phyloP scores from a whole-genome alignment of 108 stramenopile genomes.

The Parmales sp. region DNA sequence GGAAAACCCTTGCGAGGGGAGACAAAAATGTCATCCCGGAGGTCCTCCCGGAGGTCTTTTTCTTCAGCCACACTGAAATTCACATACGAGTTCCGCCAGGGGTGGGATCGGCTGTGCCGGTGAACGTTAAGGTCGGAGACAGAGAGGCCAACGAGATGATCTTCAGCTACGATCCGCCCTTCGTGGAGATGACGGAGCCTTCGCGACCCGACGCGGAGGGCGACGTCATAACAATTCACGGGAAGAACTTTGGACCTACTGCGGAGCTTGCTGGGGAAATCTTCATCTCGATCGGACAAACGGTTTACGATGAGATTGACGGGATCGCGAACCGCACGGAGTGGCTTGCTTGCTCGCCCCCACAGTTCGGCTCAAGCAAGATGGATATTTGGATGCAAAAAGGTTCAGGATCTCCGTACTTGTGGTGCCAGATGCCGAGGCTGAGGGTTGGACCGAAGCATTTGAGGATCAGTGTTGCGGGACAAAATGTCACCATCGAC shows the following conservation, averaged over 20 bases:
- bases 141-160: background rate
- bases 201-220: background rate
- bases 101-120: background rate
- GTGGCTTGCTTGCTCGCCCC: background rate
- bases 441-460: background rate
- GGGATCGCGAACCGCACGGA: background rate
- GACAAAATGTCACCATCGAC: background rate
- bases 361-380: background rate
- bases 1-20: background rate
- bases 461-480: conserved; percentile 1
- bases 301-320: background rate
- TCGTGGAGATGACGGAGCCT: background rate
- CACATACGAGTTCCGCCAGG: background rate
- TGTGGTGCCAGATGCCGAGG: conserved; percentile 8
- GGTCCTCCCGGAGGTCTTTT: background rate
- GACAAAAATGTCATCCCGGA: background rate
- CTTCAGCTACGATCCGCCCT: conserved; percentile 9
- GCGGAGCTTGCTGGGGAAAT: conserved; percentile 1
- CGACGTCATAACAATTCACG: background rate
- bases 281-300: conserved; percentile 7
- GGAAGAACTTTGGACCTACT: background rate
- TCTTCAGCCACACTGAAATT: conserved; percentile 2
- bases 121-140: background rate
- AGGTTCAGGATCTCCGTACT: background rate
- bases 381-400: background rate